Evolutionary conservation across 768 basidiomycete species (phyloP).

Genomic region (Scleroderma citrinum): DNA sequence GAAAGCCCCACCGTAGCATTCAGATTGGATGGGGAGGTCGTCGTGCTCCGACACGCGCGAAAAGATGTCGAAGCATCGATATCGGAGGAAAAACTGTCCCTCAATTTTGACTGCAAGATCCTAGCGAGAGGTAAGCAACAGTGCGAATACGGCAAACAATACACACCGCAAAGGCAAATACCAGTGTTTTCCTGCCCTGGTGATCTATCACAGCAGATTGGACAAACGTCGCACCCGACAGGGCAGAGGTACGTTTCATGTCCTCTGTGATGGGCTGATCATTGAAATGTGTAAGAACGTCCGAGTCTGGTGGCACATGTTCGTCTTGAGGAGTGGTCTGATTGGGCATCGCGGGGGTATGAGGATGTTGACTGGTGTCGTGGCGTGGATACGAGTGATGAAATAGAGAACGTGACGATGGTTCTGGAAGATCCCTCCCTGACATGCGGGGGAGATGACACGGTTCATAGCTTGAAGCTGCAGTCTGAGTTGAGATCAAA

Average conservation of each 20-base stretch:
- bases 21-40: constrained; percentile 47
- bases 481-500: constrained; percentile 5
- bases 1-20: constrained; percentile 62
- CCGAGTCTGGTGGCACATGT: constrained; percentile 17
- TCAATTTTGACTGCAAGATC: constrained; percentile 64
- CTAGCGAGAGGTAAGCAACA: constrained; percentile 28
- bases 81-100: constrained; percentile 65
- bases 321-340: constrained; percentile 6
- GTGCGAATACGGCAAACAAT: constrained; percentile 5
- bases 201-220: constrained; percentile 51
- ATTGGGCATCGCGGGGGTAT: constrained; percentile 15
- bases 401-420: constrained; percentile 6
- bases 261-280: constrained; percentile 41
- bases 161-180: constrained; percentile 61
- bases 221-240: constrained; percentile 59
- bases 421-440: constrained; percentile 7
- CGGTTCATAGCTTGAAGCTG: constrained; percentile 5
- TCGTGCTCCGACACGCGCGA: constrained; percentile 25
- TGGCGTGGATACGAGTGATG: constrained; percentile 9
- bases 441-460: constrained; percentile 9
- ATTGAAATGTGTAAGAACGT: constrained; percentile 39
- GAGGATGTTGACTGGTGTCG: constrained; percentile 12
- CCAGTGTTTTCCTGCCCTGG: constrained; percentile 43
- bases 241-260: constrained; percentile 38
- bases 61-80: constrained; percentile 63